phyloP scores from a whole-genome alignment of 2,329 filamentous ascomycete species.

The Aspergillus cejpii region DNA sequence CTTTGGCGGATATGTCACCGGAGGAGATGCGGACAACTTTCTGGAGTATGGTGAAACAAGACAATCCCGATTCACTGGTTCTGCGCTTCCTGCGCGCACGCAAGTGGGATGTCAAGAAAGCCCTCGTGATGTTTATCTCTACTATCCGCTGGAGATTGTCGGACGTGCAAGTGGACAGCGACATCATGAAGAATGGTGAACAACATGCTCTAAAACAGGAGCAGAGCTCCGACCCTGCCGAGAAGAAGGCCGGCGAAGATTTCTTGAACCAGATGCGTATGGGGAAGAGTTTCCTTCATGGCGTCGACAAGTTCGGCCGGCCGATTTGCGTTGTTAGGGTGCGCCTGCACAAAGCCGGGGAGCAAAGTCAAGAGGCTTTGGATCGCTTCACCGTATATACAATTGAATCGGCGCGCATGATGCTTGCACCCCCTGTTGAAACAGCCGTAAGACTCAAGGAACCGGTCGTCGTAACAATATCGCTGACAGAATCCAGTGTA shows the following conservation, averaged over 20 bases:
- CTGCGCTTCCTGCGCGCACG: slow-evolving; percentile 79
- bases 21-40: slow-evolving; percentile 73
- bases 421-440: slow-evolving; percentile 72
- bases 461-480: slow-evolving; percentile 7
- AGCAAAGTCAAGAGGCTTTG: slow-evolving; percentile 73
- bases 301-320: slow-evolving; percentile 72
- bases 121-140: slow-evolving; percentile 86
- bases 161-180: slow-evolving; percentile 82
- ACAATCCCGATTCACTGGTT: slow-evolving; percentile 80
- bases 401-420: slow-evolving; percentile 87
- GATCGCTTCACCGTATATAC: slow-evolving; percentile 89
- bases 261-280: slow-evolving; percentile 78
- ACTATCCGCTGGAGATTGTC: slow-evolving; percentile 85
- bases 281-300: slow-evolving; percentile 91
- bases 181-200: slow-evolving; percentile 75
- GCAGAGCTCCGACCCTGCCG: slow-evolving; percentile 52
- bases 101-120: slow-evolving; percentile 93
- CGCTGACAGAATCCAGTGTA: slow-evolving; percentile 53
- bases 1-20: slow-evolving; percentile 67
- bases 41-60: slow-evolving; percentile 92
- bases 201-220: slow-evolving; percentile 56
- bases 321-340: slow-evolving; percentile 84
- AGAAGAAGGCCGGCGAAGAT: slow-evolving; percentile 65
- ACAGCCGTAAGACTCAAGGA: slow-evolving; percentile 65
- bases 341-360: slow-evolving; percentile 70